These are phyloP conservation scores for Chrysoporthe cubensis DNA, from an alignment of 2,329 filamentous ascomycete species.

Conservation along the genomic window DNA sequence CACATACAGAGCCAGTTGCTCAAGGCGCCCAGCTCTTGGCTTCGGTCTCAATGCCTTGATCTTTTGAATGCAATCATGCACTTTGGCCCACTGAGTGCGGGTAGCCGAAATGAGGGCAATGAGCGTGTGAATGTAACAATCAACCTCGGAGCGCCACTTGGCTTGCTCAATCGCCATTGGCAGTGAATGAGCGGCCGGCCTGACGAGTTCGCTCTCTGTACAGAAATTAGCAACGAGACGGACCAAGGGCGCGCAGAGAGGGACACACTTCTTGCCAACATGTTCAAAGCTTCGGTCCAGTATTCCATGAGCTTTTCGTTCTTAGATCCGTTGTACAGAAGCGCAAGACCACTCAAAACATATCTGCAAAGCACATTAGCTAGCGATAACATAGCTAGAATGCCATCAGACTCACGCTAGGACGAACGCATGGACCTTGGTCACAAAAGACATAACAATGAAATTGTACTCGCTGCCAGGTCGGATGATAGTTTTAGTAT, in stretches of 20 bases:
- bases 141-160: slow-evolving; percentile 67
- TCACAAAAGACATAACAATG: slow-evolving; percentile 64
- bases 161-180: slow-evolving; percentile 61
- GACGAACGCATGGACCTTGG: slow-evolving; percentile 60
- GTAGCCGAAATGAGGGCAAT: slow-evolving; percentile 71
- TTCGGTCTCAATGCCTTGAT: slow-evolving; percentile 49
- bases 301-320: slow-evolving; percentile 28
- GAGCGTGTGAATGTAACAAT: slow-evolving; percentile 72
- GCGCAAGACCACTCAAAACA: slow-evolving; percentile 57
- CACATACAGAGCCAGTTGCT: slow-evolving; percentile 70
- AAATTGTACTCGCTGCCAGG: slow-evolving; percentile 56
- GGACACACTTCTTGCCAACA: slow-evolving; percentile 26
- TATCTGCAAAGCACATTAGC: slow-evolving; percentile 45
- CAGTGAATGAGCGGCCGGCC: slow-evolving; percentile 40
- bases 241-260: neutral
- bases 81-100: slow-evolving; percentile 70
- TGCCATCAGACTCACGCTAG: slow-evolving; percentile 51
- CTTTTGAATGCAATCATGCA: slow-evolving; percentile 60
- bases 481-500: slow-evolving; percentile 59
- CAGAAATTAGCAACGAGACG: slow-evolving; percentile 7
- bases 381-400: slow-evolving; percentile 9
- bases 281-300: slow-evolving; percentile 29
- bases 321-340: slow-evolving; percentile 32
- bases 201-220: slow-evolving; percentile 42
- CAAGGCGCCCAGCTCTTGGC: slow-evolving; percentile 49